Conservation (phyloP, 2,329 filamentous ascomycete genomes). For the Phyllosticta capitalensis region DNA sequence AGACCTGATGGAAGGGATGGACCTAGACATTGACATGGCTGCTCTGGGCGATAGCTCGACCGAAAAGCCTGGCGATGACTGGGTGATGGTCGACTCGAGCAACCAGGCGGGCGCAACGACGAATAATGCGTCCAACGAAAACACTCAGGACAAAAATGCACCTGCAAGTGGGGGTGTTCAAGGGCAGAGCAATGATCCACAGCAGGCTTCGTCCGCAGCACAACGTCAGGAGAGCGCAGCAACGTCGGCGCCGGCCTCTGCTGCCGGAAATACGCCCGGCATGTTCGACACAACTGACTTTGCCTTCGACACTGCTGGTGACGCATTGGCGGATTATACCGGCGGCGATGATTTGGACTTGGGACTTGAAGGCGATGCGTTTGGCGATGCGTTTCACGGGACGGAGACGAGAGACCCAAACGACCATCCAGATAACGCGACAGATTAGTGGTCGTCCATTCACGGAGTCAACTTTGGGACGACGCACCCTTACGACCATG, state of each 20-base stretch:
- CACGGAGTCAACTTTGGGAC: constrained; percentile 14
- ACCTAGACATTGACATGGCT: constrained; percentile 47
- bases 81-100: constrained; percentile 23
- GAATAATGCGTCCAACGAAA: constrained; percentile 8
- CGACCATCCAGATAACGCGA: constrained; percentile 1
- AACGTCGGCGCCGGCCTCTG: constrained; percentile 12
- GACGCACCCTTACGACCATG: constrained; percentile 12
- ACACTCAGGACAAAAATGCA: constrained; percentile 15
- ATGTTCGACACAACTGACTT: constrained; percentile 31
- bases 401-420: constrained; percentile 22
- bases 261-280: constrained; percentile 21
- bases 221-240: neutral
- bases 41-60: constrained; percentile 36
- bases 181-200: neutral
- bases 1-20: constrained; percentile 17
- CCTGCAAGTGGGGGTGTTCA: constrained; percentile 13
- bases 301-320: constrained; percentile 30
- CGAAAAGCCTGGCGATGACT: constrained; percentile 20
- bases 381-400: constrained; percentile 32
- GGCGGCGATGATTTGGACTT: constrained; percentile 26
- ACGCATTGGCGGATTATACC: constrained; percentile 29
- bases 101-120: neutral
- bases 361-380: constrained; percentile 30
- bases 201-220: neutral
- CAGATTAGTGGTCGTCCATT: neutral